Evolutionary conservation across 1,284 basidiomycete genomes (phyloP).

Genomic region (Fomitopsis pinicola): DNA sequence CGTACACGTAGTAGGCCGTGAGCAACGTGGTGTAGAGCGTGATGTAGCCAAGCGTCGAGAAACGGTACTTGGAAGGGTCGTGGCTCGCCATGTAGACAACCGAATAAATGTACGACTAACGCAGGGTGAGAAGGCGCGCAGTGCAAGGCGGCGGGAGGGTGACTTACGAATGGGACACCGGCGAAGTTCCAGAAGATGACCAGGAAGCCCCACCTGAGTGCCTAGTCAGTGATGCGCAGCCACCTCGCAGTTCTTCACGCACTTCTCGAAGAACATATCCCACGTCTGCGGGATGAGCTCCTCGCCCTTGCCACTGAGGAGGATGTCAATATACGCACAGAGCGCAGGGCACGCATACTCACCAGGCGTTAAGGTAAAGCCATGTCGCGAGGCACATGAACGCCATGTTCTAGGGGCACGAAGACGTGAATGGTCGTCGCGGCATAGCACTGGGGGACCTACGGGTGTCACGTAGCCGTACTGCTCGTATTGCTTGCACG

Average conservation of each 20-base stretch:
- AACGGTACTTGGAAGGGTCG: slow-evolving; percentile 83
- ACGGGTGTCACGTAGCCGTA: slow-evolving; percentile 92
- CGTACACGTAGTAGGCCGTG: slow-evolving; percentile 82
- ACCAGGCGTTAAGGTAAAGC: slow-evolving; percentile 96
- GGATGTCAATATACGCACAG: slow-evolving; percentile 1
- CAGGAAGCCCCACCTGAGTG: slow-evolving; percentile 78
- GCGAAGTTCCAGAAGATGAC: slow-evolving; percentile 99
- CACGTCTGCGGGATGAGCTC: slow-evolving; percentile 99
- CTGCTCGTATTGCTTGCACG: slow-evolving; percentile 92
- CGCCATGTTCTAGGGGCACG: slow-evolving; percentile 79
- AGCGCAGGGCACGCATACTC: slow-evolving; percentile 15
- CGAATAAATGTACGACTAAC: slow-evolving; percentile 92
- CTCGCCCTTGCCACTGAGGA: slow-evolving; percentile 70
- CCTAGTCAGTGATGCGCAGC: slow-evolving; percentile 7
- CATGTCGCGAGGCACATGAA: slow-evolving; percentile 97
- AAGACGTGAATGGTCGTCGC: background rate
- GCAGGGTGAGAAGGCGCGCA: slow-evolving; percentile 20
- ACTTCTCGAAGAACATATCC: slow-evolving; percentile 99
- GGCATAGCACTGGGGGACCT: slow-evolving; percentile 23
- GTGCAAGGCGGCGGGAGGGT: background rate
- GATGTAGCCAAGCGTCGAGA: slow-evolving; percentile 75
- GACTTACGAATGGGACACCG: slow-evolving; percentile 80
- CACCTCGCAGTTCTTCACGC: slow-evolving; percentile 13
- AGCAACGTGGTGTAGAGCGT: slow-evolving; percentile 73
- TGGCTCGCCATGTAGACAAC: slow-evolving; percentile 98